Conservation (phyloP, 2,329 filamentous ascomycete species). For the Colletotrichum chrysophilum region DNA sequence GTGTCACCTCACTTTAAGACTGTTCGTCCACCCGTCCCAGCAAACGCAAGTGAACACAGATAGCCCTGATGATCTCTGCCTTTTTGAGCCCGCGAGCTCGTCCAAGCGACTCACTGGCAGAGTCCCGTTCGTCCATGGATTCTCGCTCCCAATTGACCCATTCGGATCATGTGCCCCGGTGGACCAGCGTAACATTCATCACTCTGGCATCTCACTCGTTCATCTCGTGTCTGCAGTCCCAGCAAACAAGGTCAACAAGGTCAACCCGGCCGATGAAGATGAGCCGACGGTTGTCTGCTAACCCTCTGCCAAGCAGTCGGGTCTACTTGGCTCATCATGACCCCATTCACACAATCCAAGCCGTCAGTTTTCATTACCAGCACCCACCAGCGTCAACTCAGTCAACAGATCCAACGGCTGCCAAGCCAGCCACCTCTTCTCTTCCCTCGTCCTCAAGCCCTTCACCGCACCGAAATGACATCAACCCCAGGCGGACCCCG, state of each 20-base stretch:
- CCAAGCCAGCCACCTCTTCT: background rate
- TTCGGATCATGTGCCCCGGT: background rate
- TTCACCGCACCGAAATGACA: constrained; percentile 14
- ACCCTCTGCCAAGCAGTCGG: background rate
- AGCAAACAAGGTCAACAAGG: background rate
- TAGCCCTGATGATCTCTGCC: background rate
- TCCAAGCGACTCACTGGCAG: background rate
- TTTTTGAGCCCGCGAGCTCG: background rate
- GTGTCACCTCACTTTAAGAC: background rate
- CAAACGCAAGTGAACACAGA: background rate
- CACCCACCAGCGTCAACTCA: background rate
- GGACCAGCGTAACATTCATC: constrained; percentile 2
- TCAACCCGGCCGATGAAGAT: background rate
- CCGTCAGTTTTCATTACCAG: background rate
- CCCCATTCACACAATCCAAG: background rate
- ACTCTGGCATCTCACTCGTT: background rate
- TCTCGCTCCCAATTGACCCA: constrained; percentile 12
- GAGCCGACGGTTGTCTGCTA: background rate
- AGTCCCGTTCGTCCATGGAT: background rate
- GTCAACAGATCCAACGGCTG: background rate
- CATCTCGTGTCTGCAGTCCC: constrained; percentile 7
- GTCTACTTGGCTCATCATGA: background rate
- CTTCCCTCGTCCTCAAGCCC: background rate
- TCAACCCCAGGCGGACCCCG: background rate
- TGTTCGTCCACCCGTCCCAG: background rate